Evolutionary conservation across 2,329 filamentous ascomycete species (phyloP).

Genomic region (Epichloe coenophiala): DNA sequence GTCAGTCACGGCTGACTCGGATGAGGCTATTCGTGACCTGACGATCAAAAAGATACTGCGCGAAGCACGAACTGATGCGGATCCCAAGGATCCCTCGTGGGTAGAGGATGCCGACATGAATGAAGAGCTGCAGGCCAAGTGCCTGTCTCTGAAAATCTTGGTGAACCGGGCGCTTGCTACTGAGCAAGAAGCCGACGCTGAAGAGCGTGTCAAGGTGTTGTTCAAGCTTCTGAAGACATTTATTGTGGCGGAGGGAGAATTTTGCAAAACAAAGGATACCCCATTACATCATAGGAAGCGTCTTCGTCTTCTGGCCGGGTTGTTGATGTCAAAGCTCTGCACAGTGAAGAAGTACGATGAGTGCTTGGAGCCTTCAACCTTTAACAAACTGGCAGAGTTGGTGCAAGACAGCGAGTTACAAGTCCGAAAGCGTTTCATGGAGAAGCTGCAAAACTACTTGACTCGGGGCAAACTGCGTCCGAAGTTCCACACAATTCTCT

Average conservation of each 20-base stretch:
- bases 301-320: constrained; percentile 70
- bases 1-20: constrained; percentile 56
- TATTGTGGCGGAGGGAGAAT: constrained; percentile 62
- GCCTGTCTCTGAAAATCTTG: constrained; percentile 69
- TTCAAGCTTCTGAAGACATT: constrained; percentile 70
- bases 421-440: constrained; percentile 68
- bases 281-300: constrained; percentile 66
- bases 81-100: constrained; percentile 48
- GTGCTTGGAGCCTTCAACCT: constrained; percentile 56
- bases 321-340: constrained; percentile 73
- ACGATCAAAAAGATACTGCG: constrained; percentile 63
- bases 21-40: constrained; percentile 67
- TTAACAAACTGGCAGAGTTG: constrained; percentile 69
- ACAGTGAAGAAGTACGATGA: constrained; percentile 64
- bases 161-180: constrained; percentile 68
- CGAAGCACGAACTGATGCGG: constrained; percentile 50
- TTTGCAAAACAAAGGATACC: constrained; percentile 62
- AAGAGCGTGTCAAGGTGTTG: constrained; percentile 51
- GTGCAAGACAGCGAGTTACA: constrained; percentile 63
- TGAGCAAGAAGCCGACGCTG: constrained; percentile 36
- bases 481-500: constrained; percentile 81
- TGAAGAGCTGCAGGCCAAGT: constrained; percentile 72
- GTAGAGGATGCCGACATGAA: constrained; percentile 55
- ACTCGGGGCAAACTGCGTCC: constrained; percentile 54
- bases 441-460: constrained; percentile 83